Evolutionary conservation across 2,329 filamentous ascomycete genomes (phyloP).

Genomic region (Sporothrix phasma): DNA sequence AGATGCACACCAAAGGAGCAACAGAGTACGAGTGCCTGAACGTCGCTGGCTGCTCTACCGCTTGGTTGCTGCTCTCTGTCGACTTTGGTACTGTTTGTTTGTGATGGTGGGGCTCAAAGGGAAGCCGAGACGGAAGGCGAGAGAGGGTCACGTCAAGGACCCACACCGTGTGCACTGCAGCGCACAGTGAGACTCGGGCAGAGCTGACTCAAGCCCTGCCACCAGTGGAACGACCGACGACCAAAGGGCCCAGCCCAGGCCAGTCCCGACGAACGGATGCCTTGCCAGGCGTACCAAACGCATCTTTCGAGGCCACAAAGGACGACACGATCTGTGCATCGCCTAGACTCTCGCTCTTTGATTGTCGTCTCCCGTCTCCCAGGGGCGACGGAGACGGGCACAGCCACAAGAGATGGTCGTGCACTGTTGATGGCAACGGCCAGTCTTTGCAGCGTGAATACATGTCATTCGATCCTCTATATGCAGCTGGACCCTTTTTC

Average conservation of each 20-base stretch:
- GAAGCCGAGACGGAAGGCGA: neutral
- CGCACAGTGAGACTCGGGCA: neutral
- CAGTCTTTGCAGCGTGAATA: too few relatives aligned
- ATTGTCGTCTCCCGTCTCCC: neutral
- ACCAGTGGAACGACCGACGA: too few relatives aligned
- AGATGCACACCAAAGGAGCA: neutral
- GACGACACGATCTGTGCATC: neutral
- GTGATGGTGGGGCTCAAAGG: conserved; percentile 13
- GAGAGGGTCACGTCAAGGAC: conserved; percentile 1
- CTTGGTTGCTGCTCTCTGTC: neutral
- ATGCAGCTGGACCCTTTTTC: neutral
- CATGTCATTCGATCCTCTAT: neutral
- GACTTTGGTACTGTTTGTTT: conserved; percentile 18
- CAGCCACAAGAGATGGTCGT: too few relatives aligned
- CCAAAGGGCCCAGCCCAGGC: neutral
- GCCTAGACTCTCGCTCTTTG: neutral
- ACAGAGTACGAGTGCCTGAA: neutral
- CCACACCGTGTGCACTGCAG: neutral
- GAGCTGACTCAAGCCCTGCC: conserved; percentile 1
- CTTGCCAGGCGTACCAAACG: neutral
- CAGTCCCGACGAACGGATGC: neutral
- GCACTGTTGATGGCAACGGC: too few relatives aligned
- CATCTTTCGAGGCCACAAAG: neutral
- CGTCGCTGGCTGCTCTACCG: neutral
- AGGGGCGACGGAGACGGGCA: too few relatives aligned